These are phyloP conservation scores for Podospora comata DNA, from an alignment of 495 filamentous ascomycete genomes.

Conservation along the genomic window DNA sequence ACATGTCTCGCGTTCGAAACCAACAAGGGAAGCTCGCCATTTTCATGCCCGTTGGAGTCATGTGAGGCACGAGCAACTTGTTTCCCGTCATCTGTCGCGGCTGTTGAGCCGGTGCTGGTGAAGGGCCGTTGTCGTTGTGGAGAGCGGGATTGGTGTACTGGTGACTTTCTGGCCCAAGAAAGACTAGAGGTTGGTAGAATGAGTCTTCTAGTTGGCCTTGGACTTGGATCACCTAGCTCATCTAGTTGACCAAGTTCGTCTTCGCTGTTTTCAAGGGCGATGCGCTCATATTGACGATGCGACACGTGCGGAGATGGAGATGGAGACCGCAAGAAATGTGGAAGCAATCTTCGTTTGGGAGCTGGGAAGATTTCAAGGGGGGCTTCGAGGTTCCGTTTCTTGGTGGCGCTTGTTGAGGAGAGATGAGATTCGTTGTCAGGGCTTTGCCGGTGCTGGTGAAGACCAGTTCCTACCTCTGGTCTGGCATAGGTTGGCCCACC, in stretches of 20 bases:
- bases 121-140: no score
- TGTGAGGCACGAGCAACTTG: background rate
- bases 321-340: background rate
- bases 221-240: background rate
- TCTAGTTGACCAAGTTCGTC: slow-evolving; percentile 6
- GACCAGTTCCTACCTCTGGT: background rate
- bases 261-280: background rate
- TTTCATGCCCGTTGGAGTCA: background rate
- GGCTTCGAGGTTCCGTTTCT: background rate
- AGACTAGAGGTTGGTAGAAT: background rate
- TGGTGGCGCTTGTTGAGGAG: background rate
- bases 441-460: no score
- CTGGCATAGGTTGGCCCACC: background rate
- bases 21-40: background rate
- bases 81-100: background rate
- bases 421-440: background rate
- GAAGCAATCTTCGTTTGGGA: background rate
- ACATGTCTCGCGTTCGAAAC: no score
- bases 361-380: background rate
- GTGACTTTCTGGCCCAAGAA: background rate
- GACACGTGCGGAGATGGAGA: background rate
- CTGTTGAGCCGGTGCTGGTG: no score
- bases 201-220: background rate
- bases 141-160: no score
- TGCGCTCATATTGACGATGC: background rate